phyloP scores from a whole-genome alignment of 306 rosid species.

The Quercus parvula region DNA sequence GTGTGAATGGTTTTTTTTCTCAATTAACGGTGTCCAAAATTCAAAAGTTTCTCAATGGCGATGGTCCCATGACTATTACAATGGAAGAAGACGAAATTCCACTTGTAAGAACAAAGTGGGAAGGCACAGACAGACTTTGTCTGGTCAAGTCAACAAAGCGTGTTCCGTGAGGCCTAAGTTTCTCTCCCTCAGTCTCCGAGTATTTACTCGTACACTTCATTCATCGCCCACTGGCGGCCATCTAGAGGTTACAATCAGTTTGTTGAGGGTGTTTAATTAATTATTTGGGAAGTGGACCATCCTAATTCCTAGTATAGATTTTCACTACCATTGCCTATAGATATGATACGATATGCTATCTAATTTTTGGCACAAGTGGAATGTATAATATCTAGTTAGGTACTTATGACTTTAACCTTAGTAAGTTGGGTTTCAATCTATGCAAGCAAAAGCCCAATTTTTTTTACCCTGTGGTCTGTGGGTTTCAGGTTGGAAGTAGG shows the following conservation, averaged over 20 bases:
- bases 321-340: background rate
- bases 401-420: too few species aligned
- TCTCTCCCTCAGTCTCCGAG: background rate
- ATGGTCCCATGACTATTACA: background rate
- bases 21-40: conserved; percentile 7
- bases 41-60: background rate
- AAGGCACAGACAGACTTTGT: background rate
- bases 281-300: background rate
- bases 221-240: background rate
- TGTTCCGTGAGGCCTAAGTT: conserved; percentile 25
- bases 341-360: too few species aligned
- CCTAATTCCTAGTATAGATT: background rate
- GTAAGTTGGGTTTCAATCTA: too few species aligned
- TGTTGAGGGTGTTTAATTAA: background rate
- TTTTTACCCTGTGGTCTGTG: too few species aligned
- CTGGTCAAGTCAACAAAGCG: conserved; percentile 44
- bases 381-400: too few species aligned
- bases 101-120: background rate
- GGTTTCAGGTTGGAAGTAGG: too few species aligned
- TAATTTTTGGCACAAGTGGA: too few species aligned
- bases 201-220: background rate
- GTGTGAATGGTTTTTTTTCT: background rate
- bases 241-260: background rate
- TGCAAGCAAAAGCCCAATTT: too few species aligned
- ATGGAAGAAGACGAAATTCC: background rate